phyloP scores from a whole-genome alignment of 768 basidiomycete species.

The Leccinum incarnatum region DNA sequence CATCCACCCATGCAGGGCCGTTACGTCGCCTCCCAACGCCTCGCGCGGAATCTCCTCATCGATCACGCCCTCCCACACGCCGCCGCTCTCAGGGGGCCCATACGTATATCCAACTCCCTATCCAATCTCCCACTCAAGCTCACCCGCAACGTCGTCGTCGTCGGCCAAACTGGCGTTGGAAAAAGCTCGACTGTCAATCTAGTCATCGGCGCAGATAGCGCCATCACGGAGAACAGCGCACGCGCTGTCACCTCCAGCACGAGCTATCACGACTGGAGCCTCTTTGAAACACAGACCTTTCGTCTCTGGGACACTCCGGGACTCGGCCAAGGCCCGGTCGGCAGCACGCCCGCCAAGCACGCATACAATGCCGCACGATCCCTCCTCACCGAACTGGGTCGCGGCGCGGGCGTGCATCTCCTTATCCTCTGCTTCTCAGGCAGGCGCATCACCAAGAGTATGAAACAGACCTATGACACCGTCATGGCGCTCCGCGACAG shows the following conservation, averaged over 20 bases:
- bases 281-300: constrained; percentile 20
- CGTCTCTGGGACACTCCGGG: constrained; percentile 28
- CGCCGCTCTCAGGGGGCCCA: background rate
- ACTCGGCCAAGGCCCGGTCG: constrained; percentile 14
- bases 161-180: constrained; percentile 37
- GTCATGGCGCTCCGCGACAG: constrained; percentile 17
- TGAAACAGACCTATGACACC: constrained; percentile 22
- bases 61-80: constrained; percentile 18
- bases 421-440: constrained; percentile 20
- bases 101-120: background rate
- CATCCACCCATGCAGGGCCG: constrained; percentile 19
- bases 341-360: constrained; percentile 6
- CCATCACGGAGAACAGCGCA: constrained; percentile 14
- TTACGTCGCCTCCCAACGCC: constrained; percentile 12
- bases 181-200: constrained; percentile 25
- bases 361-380: constrained; percentile 20
- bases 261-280: constrained; percentile 23
- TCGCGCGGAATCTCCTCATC: constrained; percentile 23
- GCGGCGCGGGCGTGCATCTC: constrained; percentile 17
- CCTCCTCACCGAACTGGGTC: constrained; percentile 22
- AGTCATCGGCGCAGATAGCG: constrained; percentile 15
- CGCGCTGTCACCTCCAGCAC: constrained; percentile 19
- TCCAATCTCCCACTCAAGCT: constrained; percentile 10
- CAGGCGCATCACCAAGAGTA: constrained; percentile 17
- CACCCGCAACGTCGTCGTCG: constrained; percentile 35